phyloP scores from a whole-genome alignment of 1,284 basidiomycete genomes.

The Ustilago crameri region DNA sequence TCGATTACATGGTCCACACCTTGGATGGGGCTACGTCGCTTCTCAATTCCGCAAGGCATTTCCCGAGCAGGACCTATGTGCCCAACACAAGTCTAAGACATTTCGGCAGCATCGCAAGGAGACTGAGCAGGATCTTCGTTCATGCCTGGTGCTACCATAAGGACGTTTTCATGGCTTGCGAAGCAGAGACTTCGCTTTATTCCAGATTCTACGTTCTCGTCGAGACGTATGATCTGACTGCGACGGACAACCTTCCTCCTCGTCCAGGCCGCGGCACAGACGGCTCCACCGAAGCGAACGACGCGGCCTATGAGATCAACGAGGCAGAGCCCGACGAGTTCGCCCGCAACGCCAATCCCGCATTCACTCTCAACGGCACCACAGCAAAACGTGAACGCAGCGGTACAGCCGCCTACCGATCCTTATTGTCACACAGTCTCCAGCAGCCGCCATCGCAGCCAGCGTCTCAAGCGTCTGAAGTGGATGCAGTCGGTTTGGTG shows the following conservation, averaged over 20 bases:
- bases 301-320: not conserved
- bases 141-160: slow-evolving; percentile 84
- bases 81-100: slow-evolving; percentile 83
- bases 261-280: slow-evolving; percentile 14
- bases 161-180: slow-evolving; percentile 87
- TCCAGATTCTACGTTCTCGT: slow-evolving; percentile 87
- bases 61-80: slow-evolving; percentile 73
- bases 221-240: slow-evolving; percentile 77
- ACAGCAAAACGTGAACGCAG: slow-evolving; percentile 36
- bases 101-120: slow-evolving; percentile 85
- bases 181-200: slow-evolving; percentile 89
- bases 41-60: slow-evolving; percentile 89
- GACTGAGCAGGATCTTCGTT: slow-evolving; percentile 92
- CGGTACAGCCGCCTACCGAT: slow-evolving; percentile 29
- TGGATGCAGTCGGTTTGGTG: slow-evolving; percentile 36
- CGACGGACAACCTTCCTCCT: slow-evolving; percentile 45
- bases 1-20: slow-evolving; percentile 95
- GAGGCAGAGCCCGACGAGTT: slow-evolving; percentile 16
- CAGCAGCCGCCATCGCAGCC: slow-evolving; percentile 8
- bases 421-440: slow-evolving; percentile 19
- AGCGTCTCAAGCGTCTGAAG: slow-evolving; percentile 1
- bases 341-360: slow-evolving; percentile 13
- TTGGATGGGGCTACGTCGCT: slow-evolving; percentile 91
- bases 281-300: not conserved
- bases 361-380: slow-evolving; percentile 24